Evolutionary conservation across 2,329 filamentous ascomycete genomes (phyloP).

Genomic region (Aspergillus sojae): DNA sequence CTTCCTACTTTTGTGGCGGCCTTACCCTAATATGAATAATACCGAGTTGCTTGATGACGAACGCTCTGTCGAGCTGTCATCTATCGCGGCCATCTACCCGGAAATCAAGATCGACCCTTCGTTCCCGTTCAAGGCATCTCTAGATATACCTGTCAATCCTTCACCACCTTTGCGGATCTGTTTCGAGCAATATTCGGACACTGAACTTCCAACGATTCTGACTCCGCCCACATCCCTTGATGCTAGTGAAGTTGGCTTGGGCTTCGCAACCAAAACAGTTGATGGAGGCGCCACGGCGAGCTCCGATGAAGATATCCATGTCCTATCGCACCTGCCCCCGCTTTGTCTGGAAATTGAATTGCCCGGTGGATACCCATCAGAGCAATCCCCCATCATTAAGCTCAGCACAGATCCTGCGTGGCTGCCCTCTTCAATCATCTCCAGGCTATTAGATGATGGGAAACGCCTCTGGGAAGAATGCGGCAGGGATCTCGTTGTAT

Average conservation of each 20-base stretch:
- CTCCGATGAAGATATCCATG: slow-evolving; percentile 43
- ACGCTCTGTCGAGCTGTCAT: slow-evolving; percentile 60
- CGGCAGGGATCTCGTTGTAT: slow-evolving; percentile 59
- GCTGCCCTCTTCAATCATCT: slow-evolving; percentile 52
- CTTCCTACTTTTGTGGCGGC: neutral
- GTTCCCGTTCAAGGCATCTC: slow-evolving; percentile 52
- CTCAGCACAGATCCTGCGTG: slow-evolving; percentile 55
- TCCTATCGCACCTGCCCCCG: slow-evolving; percentile 59
- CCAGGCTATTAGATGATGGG: slow-evolving; percentile 51
- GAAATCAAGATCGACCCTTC: slow-evolving; percentile 56
- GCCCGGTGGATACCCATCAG: slow-evolving; percentile 59
- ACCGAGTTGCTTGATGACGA: slow-evolving; percentile 53
- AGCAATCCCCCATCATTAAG: slow-evolving; percentile 53
- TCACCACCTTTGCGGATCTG: slow-evolving; percentile 53
- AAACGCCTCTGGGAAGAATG: slow-evolving; percentile 62
- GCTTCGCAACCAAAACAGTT: slow-evolving; percentile 27
- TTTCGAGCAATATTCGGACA: slow-evolving; percentile 42
- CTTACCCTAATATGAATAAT: slow-evolving; percentile 38
- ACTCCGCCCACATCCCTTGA: slow-evolving; percentile 48
- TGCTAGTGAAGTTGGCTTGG: slow-evolving; percentile 24
- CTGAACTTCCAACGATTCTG: slow-evolving; percentile 35
- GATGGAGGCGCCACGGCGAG: slow-evolving; percentile 21
- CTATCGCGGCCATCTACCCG: slow-evolving; percentile 64
- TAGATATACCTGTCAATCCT: slow-evolving; percentile 61
- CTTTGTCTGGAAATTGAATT: slow-evolving; percentile 57